Conservation (phyloP, 768 basidiomycete species). For the Calocybe cyanea region DNA sequence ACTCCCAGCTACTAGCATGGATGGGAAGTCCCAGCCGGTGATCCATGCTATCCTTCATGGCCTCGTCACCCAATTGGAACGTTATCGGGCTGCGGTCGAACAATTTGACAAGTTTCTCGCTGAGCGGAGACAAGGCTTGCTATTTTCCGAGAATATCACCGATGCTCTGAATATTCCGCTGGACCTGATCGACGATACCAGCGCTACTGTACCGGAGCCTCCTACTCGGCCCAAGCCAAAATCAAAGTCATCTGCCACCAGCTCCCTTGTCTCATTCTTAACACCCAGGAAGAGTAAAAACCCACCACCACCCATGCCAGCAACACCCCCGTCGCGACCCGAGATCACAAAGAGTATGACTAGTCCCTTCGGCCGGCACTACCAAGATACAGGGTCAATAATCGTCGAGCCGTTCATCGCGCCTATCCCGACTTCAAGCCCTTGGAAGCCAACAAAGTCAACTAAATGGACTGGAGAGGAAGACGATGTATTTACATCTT, state of each 20-base stretch:
- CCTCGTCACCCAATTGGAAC: conserved; percentile 76
- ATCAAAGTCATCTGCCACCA: conserved; percentile 47
- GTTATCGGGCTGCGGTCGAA: conserved; percentile 69
- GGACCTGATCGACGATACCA: conserved; percentile 53
- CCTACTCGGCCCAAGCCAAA: conserved; percentile 41
- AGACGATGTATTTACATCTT: conserved; percentile 68
- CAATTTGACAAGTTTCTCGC: conserved; percentile 81
- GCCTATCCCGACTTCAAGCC: conserved; percentile 51
- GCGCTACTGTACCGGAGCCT: conserved; percentile 20
- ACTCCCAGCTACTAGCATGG: conserved; percentile 64
- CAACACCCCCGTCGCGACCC: conserved; percentile 39
- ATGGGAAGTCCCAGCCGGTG: conserved; percentile 72
- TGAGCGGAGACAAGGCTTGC: conserved; percentile 83
- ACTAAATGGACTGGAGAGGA: conserved; percentile 55
- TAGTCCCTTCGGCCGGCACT: conserved; percentile 84
- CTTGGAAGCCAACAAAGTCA: conserved; percentile 59
- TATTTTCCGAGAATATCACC: conserved; percentile 89
- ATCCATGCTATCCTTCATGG: conserved; percentile 79
- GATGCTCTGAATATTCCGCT: conserved; percentile 80
- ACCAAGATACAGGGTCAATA: conserved; percentile 71
- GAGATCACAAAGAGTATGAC: conserved; percentile 44
- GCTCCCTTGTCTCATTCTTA: conserved; percentile 71
- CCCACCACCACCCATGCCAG: conserved; percentile 33
- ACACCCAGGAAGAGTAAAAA: conserved; percentile 71
- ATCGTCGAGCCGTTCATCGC: conserved; percentile 68